Evolutionary conservation across 2,329 filamentous ascomycete species (phyloP), one percentile per base, ranked within the genome.

Genomic region (Neurospora crassa): DNA sequence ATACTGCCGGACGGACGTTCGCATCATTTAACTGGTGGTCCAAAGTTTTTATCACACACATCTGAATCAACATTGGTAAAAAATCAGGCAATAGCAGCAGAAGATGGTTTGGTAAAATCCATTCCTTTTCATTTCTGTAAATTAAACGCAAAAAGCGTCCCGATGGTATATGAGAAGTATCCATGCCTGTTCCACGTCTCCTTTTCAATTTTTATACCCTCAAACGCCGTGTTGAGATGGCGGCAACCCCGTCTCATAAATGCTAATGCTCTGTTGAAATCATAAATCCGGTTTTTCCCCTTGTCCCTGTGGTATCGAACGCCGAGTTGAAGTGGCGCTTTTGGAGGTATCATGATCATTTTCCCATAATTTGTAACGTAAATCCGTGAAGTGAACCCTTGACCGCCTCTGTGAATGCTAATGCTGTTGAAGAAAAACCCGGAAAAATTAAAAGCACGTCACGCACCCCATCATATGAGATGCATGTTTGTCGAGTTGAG

Each of bases 341-440:
- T 63, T 63, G 53, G 73, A 72, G 76, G 76, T 77, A 77, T 77
- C 74, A 77, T 77, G 73, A 73, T 73, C 74, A 72, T 72, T 76
- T 71, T 71, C 70, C 71, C 72, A 72, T 71, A 72, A 76, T 76
- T 74, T 74, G 47, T 53, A 63, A 63, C 29, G 14, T 69, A 71
- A 74, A 76, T 71, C 76, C 74, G 74, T 73, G 74, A 75, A 73
- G 74, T 69, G 72, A 74, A 47, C 68, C 72, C 70, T 63, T 63
- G 53, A 63, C 68, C 34, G 69, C 45, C 72, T 71, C 75, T 70
- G 71, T 72, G 74, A 75, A 77, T 75, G 73, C 73, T 75, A 73
- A 77, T 76, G 74, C 74, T 77, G 76, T 77, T 77, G 76, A 77
- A 77, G 75, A 40, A 75, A 77, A 74, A 76, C 73, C 75, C 75